Evolutionary conservation across 805 yeast genomes (phyloP), one percentile per base, ranked within the genome.

Genomic region (Hanseniaspora lachancei): DNA sequence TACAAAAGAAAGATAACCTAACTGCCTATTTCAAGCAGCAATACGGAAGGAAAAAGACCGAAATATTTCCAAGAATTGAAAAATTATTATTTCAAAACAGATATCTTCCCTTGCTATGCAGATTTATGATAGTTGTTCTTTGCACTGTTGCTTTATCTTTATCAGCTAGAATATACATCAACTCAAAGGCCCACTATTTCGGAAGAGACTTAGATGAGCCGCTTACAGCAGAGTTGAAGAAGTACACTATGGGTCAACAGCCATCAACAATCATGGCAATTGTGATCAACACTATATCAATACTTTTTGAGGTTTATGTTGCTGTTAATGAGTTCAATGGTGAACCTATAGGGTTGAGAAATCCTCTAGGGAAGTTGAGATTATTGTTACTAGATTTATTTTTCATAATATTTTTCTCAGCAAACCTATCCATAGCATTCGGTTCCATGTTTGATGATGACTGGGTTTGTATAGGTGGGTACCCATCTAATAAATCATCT

Each of bases 261-360:
- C 84, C 98, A 18, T 83, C 95, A 62, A 86, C 97, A 0, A 81
- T 89, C 47, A 88, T 93, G 95, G 93, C 97, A 3, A 77, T 93
- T 2, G 81, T 81, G 53, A 95, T 91, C 4, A 91, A 89, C 63
- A 72, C 87, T 32, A 73, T 81, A 59, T 95, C 96, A 2, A 69
- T 87, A 27, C 76, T 80, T 0, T 93, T 93, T 65, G 75, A 89
- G 56, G 69, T 82, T 3, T 89, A 86, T 68, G 86, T 91, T 66
- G 81, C 95, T 2, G 81, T 80, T 63, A 97, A 93, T 68, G 98
- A 93, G 68, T 91, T 87, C 68, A 77, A 82, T 24, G 95, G 96
- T 15, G 84, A 87, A 65, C 98, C 97, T 0, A 68, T 93, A 49
- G 98, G 98, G 0, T 73, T 93, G 47, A 77, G 98, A 61, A 79